A percentile compares a stretch with the other conserved stretches of the same genome.
Conservation (phyloP, 306 rosid species). For the Rubus idaeus region DNA sequence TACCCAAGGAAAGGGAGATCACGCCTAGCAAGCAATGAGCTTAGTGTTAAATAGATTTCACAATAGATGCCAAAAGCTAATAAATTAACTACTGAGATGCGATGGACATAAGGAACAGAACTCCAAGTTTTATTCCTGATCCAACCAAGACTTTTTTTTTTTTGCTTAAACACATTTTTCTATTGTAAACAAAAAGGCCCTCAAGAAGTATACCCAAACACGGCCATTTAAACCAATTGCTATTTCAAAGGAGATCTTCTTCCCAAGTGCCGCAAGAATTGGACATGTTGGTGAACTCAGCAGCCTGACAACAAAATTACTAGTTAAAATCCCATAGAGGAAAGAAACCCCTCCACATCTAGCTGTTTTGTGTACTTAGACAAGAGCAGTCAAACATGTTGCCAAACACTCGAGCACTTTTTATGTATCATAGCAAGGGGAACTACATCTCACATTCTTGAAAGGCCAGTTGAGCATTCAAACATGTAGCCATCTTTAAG, state of each 20-base stretch:
- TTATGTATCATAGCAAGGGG: background rate
- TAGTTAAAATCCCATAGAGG: background rate
- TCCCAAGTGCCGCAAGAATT: slow-evolving; percentile 78
- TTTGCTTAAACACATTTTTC: background rate
- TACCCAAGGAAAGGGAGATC: background rate
- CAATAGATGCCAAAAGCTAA: background rate
- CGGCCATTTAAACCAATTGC: slow-evolving; percentile 90
- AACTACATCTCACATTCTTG: slow-evolving; percentile 65
- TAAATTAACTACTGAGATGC: background rate
- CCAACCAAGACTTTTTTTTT: too few relatives aligned
- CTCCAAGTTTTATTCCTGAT: too few relatives aligned
- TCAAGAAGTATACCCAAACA: slow-evolving; percentile 65
- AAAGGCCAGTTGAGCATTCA: slow-evolving; percentile 79
- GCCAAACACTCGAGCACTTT: background rate
- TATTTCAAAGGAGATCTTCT: slow-evolving; percentile 83
- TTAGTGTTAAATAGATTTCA: background rate
- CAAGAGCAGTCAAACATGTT: background rate
- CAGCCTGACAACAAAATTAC: slow-evolving; percentile 45
- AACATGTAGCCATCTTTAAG: slow-evolving; percentile 86
- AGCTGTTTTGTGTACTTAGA: background rate
- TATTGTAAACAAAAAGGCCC: background rate
- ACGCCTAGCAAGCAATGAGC: slow-evolving; percentile 8
- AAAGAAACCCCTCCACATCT: slow-evolving; percentile 1
- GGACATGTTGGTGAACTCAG: slow-evolving; percentile 81
- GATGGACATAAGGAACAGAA: background rate